Evolutionary conservation across 371 early-diverging fungal genomes (phyloP).

Genomic region (Mortierella sp.): DNA sequence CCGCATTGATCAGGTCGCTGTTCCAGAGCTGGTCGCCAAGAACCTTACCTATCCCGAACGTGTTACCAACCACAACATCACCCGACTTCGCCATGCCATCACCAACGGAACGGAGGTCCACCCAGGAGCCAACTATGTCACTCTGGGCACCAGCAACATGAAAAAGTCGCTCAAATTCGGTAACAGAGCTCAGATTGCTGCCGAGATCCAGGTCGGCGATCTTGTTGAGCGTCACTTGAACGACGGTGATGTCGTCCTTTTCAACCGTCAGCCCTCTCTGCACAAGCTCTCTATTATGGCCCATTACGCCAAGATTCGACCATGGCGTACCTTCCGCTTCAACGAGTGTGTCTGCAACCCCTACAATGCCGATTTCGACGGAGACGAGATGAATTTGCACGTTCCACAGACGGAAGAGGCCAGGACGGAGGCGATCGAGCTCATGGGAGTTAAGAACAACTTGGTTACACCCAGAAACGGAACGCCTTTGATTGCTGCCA

Average conservation of each 20-base stretch:
- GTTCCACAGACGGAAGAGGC: conserved; percentile 99
- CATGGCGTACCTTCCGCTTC: conserved; percentile 98
- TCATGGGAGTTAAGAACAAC: conserved; percentile 99
- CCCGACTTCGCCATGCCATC: conserved; percentile 85
- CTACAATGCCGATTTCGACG: conserved; percentile 99
- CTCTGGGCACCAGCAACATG: conserved; percentile 60
- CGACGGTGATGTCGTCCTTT: conserved; percentile 98
- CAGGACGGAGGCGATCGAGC: conserved; percentile 95
- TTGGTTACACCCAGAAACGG: conserved; percentile 99
- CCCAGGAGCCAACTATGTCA: conserved; percentile 98
- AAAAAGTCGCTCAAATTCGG: conserved; percentile 84
- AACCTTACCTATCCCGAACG: conserved; percentile 98
- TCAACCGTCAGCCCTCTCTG: conserved; percentile 99
- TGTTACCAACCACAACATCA: conserved; percentile 92
- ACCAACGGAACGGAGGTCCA: conserved; percentile 93
- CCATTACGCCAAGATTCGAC: conserved; percentile 95
- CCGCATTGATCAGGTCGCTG: conserved; percentile 98
- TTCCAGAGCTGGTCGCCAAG: conserved; percentile 97
- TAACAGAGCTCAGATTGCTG: conserved; percentile 78
- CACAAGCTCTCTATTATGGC: conserved; percentile 99
- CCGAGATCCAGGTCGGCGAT: conserved; percentile 91
- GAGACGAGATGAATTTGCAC: conserved; percentile 99
- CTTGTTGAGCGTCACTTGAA: conserved; percentile 97
- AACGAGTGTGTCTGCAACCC: conserved; percentile 99
- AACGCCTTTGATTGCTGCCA: conserved; percentile 98